Base-by-base conservation (phyloP, 2,329 filamentous ascomycete species). In the Pseudocercospora macadamiae region DNA sequence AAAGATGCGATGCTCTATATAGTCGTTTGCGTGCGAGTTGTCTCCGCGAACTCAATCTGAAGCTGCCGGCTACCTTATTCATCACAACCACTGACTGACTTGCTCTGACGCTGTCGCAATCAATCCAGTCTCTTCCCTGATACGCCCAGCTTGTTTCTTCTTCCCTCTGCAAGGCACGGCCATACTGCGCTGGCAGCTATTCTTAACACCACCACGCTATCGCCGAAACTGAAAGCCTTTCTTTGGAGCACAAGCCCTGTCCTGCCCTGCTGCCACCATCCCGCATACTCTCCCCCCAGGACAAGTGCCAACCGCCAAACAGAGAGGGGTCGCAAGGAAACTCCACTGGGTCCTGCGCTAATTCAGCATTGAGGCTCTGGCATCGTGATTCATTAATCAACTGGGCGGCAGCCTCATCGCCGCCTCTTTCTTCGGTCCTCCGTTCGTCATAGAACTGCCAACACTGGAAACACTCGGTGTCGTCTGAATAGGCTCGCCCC, bases 291-390 rank as follows among this genome's bases (percentile, higher is more conserved):
- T 37, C n/a, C n/a, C n/a, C n/a, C 45, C 18, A 51, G 34, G 34
- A 45, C 45, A 42, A 26, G 36, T 25, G 19, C 36, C 47, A 44
- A 16, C 12, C 39, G 39, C 39, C 39, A 51, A 47, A 23, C 51
- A 48, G 34, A 48, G 49, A 53, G 55, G 55, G 55, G 47, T 52
- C 42, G 36, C 32, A 51, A 51, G 51, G 42, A 47, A 55, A 51
- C 57, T 55, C 51, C 52, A 47, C 57, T 53, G 52, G 51, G 28
- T 39, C 45, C 52, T 45, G 44, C 55, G 57, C 57, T 59, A 59
- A 36, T 28, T 44, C 8, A 52, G 39, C 30, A 55, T 55, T 52
- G 52, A 55, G 51, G 36, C 51, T 51, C 57, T 59, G 36, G 44
- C 14, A 51, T 23, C 6, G 39, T 30, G 42, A 10, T 23, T 37